Conservation (phyloP, 1,139 yeast species). For the Petasospora fabianii region DNA sequence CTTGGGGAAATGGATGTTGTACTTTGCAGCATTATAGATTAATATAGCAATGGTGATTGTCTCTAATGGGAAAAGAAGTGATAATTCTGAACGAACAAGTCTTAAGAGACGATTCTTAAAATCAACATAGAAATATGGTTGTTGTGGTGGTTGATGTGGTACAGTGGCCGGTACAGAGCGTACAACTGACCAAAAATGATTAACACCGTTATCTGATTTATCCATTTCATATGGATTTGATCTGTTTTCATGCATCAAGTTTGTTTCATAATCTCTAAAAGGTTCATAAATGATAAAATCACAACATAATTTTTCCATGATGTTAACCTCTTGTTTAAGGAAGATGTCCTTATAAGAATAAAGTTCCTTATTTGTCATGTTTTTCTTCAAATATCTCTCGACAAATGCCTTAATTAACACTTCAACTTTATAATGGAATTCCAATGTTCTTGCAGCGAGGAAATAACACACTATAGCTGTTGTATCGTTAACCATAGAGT, state of each 20-base stretch:
- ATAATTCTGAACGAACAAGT: slow-evolving; percentile 6
- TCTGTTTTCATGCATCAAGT: background rate
- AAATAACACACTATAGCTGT: slow-evolving; percentile 14
- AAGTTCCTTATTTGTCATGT: slow-evolving; percentile 6
- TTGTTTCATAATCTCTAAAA: slow-evolving; percentile 1
- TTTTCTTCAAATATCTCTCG: background rate
- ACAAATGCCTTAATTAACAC: slow-evolving; percentile 15
- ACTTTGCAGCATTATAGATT: slow-evolving; percentile 2
- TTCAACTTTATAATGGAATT: too few species aligned
- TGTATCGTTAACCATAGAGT: slow-evolving; percentile 1
- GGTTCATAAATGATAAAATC: slow-evolving; percentile 22
- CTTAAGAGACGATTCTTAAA: slow-evolving; percentile 1
- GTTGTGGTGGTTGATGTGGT: too few species aligned
- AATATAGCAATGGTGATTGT: slow-evolving; percentile 7
- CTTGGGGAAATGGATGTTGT: slow-evolving; percentile 11
- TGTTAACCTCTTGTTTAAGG: slow-evolving; percentile 13
- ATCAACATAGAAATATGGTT: background rate
- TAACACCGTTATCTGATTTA: background rate
- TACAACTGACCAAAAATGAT: slow-evolving; percentile 4
- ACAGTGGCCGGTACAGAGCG: background rate
- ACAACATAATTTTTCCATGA: slow-evolving; percentile 24
- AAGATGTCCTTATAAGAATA: slow-evolving; percentile 20
- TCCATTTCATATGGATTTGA: slow-evolving; percentile 8
- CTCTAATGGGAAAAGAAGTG: slow-evolving; percentile 9
- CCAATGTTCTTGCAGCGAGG: slow-evolving; percentile 21